Percentiles rank a stretch among this genome's conserved stretches.
Evolutionary conservation across 176 grass and related monocot species (phyloP).

Genomic region (Alloteropsis semialata): DNA sequence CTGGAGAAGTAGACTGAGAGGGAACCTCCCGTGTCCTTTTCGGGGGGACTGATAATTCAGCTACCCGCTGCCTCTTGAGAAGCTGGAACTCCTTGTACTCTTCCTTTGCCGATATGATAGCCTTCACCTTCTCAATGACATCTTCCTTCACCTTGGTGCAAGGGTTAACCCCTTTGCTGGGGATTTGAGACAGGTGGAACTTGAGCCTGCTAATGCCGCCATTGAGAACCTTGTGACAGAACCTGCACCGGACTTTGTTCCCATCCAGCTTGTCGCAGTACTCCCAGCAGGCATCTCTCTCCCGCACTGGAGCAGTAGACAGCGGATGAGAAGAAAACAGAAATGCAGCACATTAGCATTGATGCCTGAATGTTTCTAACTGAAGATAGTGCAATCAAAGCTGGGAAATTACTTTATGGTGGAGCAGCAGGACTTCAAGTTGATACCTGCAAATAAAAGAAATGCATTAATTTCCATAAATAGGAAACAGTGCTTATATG

Average conservation of each 20-base stretch:
- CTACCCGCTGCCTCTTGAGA: conserved; percentile 58
- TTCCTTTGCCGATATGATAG: conserved; percentile 84
- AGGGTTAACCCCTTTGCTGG: conserved; percentile 84
- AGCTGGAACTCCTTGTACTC: conserved; percentile 62
- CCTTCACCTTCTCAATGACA: conserved; percentile 65
- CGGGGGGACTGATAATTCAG: conserved; percentile 29
- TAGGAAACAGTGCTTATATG: not conserved
- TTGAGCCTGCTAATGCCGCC: conserved; percentile 95
- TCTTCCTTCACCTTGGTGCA: conserved; percentile 75
- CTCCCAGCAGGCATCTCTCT: conserved; percentile 94
- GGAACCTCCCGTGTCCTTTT: conserved; percentile 26
- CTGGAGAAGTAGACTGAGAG: conserved; percentile 39
- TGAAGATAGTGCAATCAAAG: not conserved
- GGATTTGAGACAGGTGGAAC: conserved; percentile 84
- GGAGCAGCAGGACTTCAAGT: not conserved
- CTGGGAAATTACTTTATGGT: conserved; percentile 34
- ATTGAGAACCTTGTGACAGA: conserved; percentile 83
- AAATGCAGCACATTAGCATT: not conserved
- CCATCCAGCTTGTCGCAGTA: conserved; percentile 95
- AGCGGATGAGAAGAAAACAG: not conserved
- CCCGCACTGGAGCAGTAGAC: conserved; percentile 48
- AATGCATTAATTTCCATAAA: not conserved
- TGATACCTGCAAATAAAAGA: conserved; percentile 33
- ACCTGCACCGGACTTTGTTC: conserved; percentile 92
- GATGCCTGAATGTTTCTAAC: not conserved